Base-by-base conservation (phyloP, 805 yeast species). In the Candida maesae region DNA sequence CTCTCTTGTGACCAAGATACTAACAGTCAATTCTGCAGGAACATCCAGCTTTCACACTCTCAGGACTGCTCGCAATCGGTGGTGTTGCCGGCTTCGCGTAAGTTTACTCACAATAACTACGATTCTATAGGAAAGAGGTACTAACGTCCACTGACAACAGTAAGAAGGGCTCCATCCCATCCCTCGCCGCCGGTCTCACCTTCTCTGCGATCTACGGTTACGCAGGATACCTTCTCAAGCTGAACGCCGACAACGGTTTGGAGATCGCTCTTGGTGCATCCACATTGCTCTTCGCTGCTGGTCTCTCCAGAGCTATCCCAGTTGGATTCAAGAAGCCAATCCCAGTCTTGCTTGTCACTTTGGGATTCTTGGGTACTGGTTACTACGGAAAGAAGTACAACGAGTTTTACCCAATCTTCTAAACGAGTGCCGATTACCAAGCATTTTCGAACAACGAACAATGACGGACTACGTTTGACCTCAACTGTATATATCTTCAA, bases 191-290 rank as follows among this genome's bases (percentile, higher is more conserved):
- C 1, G 97, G 97, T 29, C 49, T 76, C 9, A 63, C 79, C 2
- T 67, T 84, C 47, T 71, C 84, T 12, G 67, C 74, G 3, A 56
- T 78, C 20, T 84, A 74, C 58, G 84, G 83, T n/a, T 57, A 68
- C 43, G 81, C 88, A 2, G 91, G 95, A 14, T 85, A 87, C 63
- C 70, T 90, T 50, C 66, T 88, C 46, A 73, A 76, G 49, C 66
- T 80, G 40, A 85, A 87, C 59, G 79, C 78, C 46, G 89, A 85
- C 57, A 77, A 76, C 64, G 96, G 96, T 33, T 71, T 90, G 49
- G 90, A 85, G 59, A 59, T 84, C 14, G 95, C 96, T 0, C 65
- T 89, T 41, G 83, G 79, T 11, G 75, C 90, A 2, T 81, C 95
- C 5, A 52, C 78, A 2, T 55, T 84, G 14, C 71, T 90, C 52